Evolutionary conservation across 352 stramenopile genomes (phyloP), one percentile per base, ranked within the genome.

Genomic region (Pythium dissimile): DNA sequence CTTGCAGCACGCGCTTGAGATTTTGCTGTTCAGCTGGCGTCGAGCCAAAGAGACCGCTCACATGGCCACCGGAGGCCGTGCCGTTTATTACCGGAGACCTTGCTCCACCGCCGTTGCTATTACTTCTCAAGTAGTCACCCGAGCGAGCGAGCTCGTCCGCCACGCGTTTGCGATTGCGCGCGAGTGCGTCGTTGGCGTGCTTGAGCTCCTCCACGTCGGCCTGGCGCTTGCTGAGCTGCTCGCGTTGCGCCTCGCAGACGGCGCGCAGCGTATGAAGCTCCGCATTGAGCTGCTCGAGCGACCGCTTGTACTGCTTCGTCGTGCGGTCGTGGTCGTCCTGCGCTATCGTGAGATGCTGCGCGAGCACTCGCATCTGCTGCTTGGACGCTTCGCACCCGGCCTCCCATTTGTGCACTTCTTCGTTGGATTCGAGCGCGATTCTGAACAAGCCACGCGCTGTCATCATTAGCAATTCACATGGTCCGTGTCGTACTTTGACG

Each of bases 1-100:
- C 75, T 7, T 75, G 69, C 2, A 89, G 44, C 3, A 75, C 72
- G 23, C 79, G 72, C 5, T 69, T 67, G 11, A 88, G 60, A 9
- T 64, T 85, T 43, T 85, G 70, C 18, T 80, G 75, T 39, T 86
- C 76, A 3, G 67, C 73, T 8, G 73, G 75, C 1, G 70, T 80
- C 51, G 43, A 46, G 0, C 55, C 55, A 46, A 63, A 35, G 18
- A 43, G 23, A 26, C 35, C 49, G 4, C 26, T 38, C 7, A 27
- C 27, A 15, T 28, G 16, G 24, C 21, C 34, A 7, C 1, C n/a
- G n/a, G n/a, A n/a, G n/a, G n/a, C n/a, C n/a, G n/a, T n/a, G n/a
- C n/a, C n/a, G n/a, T n/a, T n/a, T n/a, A n/a, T n/a, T n/a, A n/a
- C 10, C 3, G 20, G 27, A 21, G 10, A 20, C 13, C 28, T 37